Evolutionary conservation across 2,329 filamentous ascomycete genomes (phyloP), one percentile per base, ranked within the genome.

Genomic region (Zymoseptoria ardabiliae): DNA sequence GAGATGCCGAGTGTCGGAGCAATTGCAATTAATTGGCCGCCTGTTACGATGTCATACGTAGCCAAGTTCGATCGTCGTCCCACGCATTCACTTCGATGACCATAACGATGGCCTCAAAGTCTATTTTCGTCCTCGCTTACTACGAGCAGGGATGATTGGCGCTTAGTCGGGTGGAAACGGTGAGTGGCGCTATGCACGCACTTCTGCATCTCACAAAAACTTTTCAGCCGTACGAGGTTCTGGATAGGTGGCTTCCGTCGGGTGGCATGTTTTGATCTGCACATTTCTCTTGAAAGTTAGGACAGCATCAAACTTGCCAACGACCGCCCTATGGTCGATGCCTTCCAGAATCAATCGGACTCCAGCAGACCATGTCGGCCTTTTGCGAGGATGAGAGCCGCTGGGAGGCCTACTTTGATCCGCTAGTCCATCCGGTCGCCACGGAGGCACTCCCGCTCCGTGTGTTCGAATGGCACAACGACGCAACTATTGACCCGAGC

Each of bases 321-420:
- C 25, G 8, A 28, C 25, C 8, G 25, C 25, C 25, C 25, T 7
- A 28, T 28, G 25, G 5, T 28, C 25, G 25, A 28, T 28, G 25
- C 25, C 9, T 28, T 9, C 8, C 25, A 20, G 45, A n/a, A 50
- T 50, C 11, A 50, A 1, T 8, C 45, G n/a, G 35, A 45, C 35
- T 45, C 25, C 25, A 28, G 25, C 35, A 45, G 35, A 45, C n/a
- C 13, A 58, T 58, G 57, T 58, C 57, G 19, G 57, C 57, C 22
- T 58, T 58, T 25, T 58, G 57, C 45, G 57, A 58, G 52, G 57
- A 58, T n/a, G 52, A 58, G 35, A 49, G 22, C 5, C 41, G 45
- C 10, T 59, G 58, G 58, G n/a, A 53, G 20, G 54, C 51, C 41
- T 54, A 59, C 23, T 59, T 59, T 22, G 58, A 53, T 17, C 35